Base-by-base conservation (phyloP, 495 filamentous ascomycete genomes). In the Penicillium flavigenum region DNA sequence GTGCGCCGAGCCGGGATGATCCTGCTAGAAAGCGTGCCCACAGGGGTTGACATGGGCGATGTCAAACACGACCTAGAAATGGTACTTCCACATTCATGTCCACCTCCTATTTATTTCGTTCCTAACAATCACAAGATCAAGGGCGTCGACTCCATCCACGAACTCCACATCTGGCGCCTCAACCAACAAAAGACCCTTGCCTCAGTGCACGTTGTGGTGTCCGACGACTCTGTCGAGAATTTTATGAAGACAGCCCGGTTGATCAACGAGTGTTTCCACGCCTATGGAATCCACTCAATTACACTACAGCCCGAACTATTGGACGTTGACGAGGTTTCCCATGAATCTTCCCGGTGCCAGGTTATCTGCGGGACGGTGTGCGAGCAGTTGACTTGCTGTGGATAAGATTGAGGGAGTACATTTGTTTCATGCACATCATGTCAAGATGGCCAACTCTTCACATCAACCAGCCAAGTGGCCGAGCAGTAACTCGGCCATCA, bases 11-110 rank as follows among this genome's bases (percentile, higher is more conserved):
- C 68, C 8, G 79, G 80, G 12, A 43, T 59, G 12, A 92, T 96
- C 43, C 79, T 97, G 9, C 81, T 97, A 1, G 91, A 96, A 70
- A 90, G 90, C 36, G 90, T 88, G 0, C 92, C 92, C 0, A 83
- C 84, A 11, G 86, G 87, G 14, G 84, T 97, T 61, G 79, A 86
- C 29, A 73, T 90, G 51, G 81, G 83, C 43, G 86, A 96, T 56
- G 88, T 97, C 66, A 85, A 89, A 59, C 84, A 88, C 51, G 92
- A 96, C 58, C 63, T 81, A 1, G 77, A 81, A 56, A 70, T 63
- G 62, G 77, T 78, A 59, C 19, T 7, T 4, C 5, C 19, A 51
- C 27, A 11, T 36, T 27, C 5, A 1, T n/a, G 22, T 22, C 22
- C 5, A 19, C 2, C 31, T 12, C 10, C 8, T 24, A 27, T 16